Evolutionary conservation across 192 early-diverging fungal genomes (phyloP).

Genomic region (Helicostylum pulchrum): DNA sequence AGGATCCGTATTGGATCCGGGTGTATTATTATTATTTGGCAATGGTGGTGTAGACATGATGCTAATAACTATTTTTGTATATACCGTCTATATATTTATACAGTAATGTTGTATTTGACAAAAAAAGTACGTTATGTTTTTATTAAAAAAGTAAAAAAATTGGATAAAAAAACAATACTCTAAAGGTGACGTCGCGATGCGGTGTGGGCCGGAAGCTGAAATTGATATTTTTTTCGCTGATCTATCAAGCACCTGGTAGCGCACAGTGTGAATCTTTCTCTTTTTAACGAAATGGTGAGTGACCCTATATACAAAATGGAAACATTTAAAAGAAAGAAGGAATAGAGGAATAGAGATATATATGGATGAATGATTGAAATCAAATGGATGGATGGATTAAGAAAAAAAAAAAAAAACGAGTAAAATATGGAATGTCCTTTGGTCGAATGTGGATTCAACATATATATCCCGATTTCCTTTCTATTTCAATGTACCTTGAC

Average conservation of each 20-base stretch:
- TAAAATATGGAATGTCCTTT: not conserved
- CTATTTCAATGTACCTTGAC: too few species aligned
- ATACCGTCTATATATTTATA: not conserved
- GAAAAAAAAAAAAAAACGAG: not conserved
- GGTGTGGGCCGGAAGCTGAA: slow-evolving; percentile 1
- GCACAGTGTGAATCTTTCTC: slow-evolving; percentile 6
- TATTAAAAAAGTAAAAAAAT: not conserved
- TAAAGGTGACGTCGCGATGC: not conserved
- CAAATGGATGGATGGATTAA: not conserved
- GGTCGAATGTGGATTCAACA: too few species aligned
- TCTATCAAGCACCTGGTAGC: not conserved
- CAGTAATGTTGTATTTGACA: not conserved
- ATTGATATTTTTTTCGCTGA: too few species aligned
- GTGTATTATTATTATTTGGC: not conserved
- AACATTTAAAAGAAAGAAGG: not conserved
- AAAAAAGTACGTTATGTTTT: not conserved
- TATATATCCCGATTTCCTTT: too few species aligned
- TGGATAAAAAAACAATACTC: not conserved
- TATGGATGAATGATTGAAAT: slow-evolving; percentile 4
- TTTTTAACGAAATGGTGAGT: slow-evolving; percentile 23
- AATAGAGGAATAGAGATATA: not conserved
- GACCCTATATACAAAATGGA: not conserved
- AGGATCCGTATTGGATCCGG: not conserved
- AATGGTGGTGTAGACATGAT: not conserved
- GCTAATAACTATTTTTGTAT: too few species aligned